phyloP scores from a whole-genome alignment of 1,284 basidiomycete genomes.

The Gomphus sp. region DNA sequence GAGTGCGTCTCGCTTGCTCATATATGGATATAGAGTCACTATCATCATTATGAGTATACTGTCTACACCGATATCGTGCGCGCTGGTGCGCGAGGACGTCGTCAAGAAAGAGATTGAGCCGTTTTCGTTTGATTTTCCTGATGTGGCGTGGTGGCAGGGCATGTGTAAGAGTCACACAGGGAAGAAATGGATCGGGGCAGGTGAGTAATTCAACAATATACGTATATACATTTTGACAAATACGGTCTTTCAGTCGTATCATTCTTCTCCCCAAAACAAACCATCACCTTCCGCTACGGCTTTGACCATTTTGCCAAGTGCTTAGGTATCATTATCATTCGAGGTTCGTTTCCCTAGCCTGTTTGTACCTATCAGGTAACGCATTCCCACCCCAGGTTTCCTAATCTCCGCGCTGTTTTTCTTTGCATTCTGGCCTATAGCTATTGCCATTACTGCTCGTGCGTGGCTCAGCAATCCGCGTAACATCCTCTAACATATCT shows the following conservation, averaged over 20 bases:
- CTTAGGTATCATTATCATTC: neutral
- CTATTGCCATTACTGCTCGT: conserved; percentile 9
- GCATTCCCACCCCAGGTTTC: neutral
- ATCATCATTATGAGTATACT: conserved; percentile 6
- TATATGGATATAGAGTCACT: neutral
- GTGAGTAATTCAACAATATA: neutral
- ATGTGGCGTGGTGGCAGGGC: neutral
- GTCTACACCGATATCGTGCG: neutral
- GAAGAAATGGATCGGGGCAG: neutral
- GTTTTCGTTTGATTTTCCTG: conserved; percentile 1
- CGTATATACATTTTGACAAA: neutral
- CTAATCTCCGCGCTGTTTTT: conserved; percentile 2
- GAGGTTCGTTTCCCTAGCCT: neutral
- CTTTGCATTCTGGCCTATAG: conserved; percentile 3
- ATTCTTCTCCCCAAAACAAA: conserved; percentile 1
- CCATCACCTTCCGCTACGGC: neutral
- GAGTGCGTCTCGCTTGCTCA: neutral
- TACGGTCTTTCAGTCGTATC: neutral
- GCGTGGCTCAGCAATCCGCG: neutral
- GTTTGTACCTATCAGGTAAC: neutral
- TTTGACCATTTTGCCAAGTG: neutral
- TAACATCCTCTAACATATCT: neutral
- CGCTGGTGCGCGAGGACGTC: neutral
- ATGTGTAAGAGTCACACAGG: neutral
- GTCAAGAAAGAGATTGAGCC: neutral